phyloP scores from a whole-genome alignment of 1,284 basidiomycete species.

The Marasmius tenuissimus region DNA sequence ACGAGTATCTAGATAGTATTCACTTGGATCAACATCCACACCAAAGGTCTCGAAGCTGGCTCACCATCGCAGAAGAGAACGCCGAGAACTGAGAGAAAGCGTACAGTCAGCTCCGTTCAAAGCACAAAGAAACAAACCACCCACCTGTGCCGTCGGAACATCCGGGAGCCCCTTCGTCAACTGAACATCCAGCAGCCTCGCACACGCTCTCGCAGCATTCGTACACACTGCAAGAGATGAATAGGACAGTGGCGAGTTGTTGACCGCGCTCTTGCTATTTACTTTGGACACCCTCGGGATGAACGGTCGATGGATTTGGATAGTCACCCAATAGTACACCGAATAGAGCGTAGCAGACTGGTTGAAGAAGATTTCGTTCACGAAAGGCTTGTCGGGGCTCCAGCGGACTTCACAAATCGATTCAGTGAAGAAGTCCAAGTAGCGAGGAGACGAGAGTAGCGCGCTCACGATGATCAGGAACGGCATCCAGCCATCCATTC shows the following conservation, averaged over 20 bases:
- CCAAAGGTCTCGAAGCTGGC: background rate
- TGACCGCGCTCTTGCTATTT: no score
- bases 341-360: background rate
- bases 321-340: background rate
- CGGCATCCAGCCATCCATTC: background rate
- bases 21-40: background rate
- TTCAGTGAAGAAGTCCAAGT: background rate
- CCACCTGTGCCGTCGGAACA: background rate
- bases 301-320: background rate
- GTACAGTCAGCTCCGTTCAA: no score
- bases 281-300: background rate
- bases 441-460: background rate
- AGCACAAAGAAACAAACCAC: no score
- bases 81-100: background rate
- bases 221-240: background rate
- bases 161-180: background rate
- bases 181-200: background rate
- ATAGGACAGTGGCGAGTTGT: background rate
- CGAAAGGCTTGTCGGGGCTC: background rate
- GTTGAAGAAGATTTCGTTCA: background rate
- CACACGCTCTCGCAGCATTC: background rate
- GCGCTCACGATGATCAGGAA: background rate
- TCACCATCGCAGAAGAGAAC: background rate
- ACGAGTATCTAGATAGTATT: background rate
- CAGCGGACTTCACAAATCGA: background rate